Evolutionary conservation across 805 yeast species (phyloP), one percentile per base, ranked within the genome.

Genomic region (Saccharomycopsis sp.): DNA sequence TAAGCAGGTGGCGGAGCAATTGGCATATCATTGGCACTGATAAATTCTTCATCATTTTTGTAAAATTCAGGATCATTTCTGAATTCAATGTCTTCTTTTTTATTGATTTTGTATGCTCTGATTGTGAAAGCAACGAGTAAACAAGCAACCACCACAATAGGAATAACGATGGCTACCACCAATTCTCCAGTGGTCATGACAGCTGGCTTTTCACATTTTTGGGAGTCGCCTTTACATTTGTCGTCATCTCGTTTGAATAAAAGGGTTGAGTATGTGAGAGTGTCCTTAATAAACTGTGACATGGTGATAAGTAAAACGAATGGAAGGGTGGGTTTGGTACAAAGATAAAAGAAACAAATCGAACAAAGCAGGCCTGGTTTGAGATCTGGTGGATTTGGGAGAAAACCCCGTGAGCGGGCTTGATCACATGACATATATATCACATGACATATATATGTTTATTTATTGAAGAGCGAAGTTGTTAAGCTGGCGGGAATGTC

Each of bases 1-100:
- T 42, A 31, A 26, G 36, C 31, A 20, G 44, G 39, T 14, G 42
- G 46, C 8, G 49, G 46, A 28, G 49, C 47, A 5, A 35, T 33
- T 15, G 46, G 47, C 42, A 45, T 40, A 10, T 45, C 49, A 25
- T 39, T 42, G 10, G 31, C 37, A 30, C 23, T 39, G 10, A 45
- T 42, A 21, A 31, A 42, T 34, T 45, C 49, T 10, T 45, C 46
- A 21, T 45, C 42, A 23, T 42, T 45, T 25, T 45, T 45, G 30
- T 45, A 45, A 31, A 45, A 45, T 17, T 45, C 46, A 5, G 44
- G 41, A 29, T 45, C 46, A 25, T 42, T 42, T 21, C 32, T 35
- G 21, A 42, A 39, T 26, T 45, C 49, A 31, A 42, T 42, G 23
- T 45, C 42, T 25, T 45, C 49, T 23, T 35, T 41, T 23, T 39